Conservation (phyloP, 371 early-diverging fungal species). For the Mortierella sp. region DNA sequence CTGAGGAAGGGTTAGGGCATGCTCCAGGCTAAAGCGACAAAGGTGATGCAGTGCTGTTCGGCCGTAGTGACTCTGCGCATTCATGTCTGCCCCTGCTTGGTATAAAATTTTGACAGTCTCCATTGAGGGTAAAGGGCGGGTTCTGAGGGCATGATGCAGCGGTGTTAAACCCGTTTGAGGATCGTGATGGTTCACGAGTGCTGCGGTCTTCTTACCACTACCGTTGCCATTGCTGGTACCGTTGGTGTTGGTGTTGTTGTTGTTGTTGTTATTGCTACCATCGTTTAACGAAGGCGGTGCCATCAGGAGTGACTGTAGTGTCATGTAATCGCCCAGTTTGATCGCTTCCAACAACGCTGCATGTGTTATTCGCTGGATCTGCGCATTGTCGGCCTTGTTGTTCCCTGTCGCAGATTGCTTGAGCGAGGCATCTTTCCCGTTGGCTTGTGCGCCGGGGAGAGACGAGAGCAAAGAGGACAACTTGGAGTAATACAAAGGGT, state of each 20-base stretch:
- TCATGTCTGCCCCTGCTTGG: constrained; percentile 75
- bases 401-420: constrained; percentile 2
- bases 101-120: constrained; percentile 71
- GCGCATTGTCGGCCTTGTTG: constrained; percentile 12
- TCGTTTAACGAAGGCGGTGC: constrained; percentile 56
- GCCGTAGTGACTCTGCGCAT: constrained; percentile 70
- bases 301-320: constrained; percentile 65
- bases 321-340: constrained; percentile 67
- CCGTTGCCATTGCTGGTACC: too few relatives aligned
- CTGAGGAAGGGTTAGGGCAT: constrained; percentile 30
- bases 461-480: constrained; percentile 62
- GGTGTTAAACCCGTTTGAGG: constrained; percentile 72
- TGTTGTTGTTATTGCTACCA: constrained; percentile 26
- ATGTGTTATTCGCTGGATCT: constrained; percentile 56
- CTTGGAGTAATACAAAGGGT: constrained; percentile 63
- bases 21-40: constrained; percentile 62
- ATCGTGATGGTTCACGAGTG: constrained; percentile 69
- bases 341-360: constrained; percentile 67
- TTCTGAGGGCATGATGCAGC: constrained; percentile 72
- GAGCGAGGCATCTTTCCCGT: constrained; percentile 8
- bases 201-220: constrained; percentile 19
- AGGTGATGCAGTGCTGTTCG: constrained; percentile 74
- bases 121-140: constrained; percentile 67
- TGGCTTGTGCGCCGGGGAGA: constrained; percentile 51
- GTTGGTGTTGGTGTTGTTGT: too few relatives aligned